Conservation (phyloP, 2,329 filamentous ascomycete species). For the Raffaelea arxii region DNA sequence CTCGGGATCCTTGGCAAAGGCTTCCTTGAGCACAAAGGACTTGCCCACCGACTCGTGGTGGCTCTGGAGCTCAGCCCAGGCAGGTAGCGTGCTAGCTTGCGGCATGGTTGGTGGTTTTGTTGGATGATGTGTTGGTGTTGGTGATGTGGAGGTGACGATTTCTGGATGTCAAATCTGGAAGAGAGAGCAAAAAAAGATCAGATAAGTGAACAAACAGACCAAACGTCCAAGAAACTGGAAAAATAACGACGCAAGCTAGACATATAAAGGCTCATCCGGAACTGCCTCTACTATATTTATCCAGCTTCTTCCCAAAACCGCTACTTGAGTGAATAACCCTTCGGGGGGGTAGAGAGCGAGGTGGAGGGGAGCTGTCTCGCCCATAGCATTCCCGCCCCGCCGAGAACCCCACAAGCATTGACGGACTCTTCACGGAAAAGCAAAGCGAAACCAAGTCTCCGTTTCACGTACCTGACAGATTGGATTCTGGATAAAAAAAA, state of each 20-base stretch:
- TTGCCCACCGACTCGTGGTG: conserved; percentile 82
- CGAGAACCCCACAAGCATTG: too few relatives aligned
- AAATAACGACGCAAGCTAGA: too few relatives aligned
- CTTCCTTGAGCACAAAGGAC: conserved; percentile 85
- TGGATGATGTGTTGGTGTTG: conserved; percentile 1
- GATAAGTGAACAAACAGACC: neutral
- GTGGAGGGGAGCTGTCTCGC: too few relatives aligned
- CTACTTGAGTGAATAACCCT: too few relatives aligned
- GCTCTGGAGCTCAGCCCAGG: conserved; percentile 84
- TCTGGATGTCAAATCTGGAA: neutral
- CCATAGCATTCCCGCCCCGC: too few relatives aligned
- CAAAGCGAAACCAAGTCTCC: conserved; percentile 6
- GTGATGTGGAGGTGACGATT: too few relatives aligned
- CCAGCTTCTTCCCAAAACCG: too few relatives aligned
- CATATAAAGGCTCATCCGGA: neutral
- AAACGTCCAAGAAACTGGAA: too few relatives aligned
- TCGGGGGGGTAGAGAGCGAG: too few relatives aligned
- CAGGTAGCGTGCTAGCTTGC: conserved; percentile 74
- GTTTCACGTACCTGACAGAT: conserved; percentile 6
- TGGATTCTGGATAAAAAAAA: neutral
- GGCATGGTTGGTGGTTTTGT: conserved; percentile 45
- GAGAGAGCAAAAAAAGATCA: neutral
- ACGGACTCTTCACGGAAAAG: too few relatives aligned
- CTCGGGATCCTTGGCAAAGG: conserved; percentile 77
- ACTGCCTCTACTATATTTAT: neutral